These are phyloP conservation scores for Blastobotrys illinoisensis DNA, from an alignment of 1,139 yeast species.

Conservation along the genomic window DNA sequence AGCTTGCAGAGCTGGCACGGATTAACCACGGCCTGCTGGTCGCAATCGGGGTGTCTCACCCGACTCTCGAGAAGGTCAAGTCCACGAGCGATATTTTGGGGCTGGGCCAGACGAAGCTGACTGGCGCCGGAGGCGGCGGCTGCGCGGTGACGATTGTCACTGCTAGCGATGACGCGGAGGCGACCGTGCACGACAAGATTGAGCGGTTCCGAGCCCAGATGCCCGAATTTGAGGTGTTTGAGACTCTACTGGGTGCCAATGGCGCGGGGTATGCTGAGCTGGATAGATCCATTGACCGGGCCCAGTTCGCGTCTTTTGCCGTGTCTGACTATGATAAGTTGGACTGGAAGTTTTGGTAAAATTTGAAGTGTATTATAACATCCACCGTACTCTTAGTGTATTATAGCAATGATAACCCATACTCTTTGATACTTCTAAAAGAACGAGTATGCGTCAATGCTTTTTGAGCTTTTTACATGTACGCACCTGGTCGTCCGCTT, in stretches of 20 bases:
- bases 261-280: conserved; percentile 54
- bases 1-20: conserved; percentile 60
- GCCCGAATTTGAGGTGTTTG: conserved; percentile 61
- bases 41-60: conserved; percentile 89
- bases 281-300: background rate
- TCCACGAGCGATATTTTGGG: conserved; percentile 52
- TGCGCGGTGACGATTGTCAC: conserved; percentile 85
- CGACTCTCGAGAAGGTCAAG: conserved; percentile 70
- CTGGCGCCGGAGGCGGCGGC: conserved; percentile 99
- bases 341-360: background rate
- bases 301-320: conserved; percentile 1
- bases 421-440: too few species aligned
- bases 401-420: too few species aligned
- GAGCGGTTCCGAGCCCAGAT: conserved; percentile 33
- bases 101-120: conserved; percentile 85
- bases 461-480: too few species aligned
- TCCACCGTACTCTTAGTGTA: too few species aligned
- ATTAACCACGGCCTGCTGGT: conserved; percentile 86
- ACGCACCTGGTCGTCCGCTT: too few species aligned
- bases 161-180: conserved; percentile 39
- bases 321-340: background rate
- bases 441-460: too few species aligned
- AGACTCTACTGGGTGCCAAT: conserved; percentile 80
- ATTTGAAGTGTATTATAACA: too few species aligned
- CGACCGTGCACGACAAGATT: conserved; percentile 36